A percentile compares a stretch with the other conserved stretches of the same genome.
Conservation (phyloP, 352 stramenopile species). For the Pythium brachiatum region DNA sequence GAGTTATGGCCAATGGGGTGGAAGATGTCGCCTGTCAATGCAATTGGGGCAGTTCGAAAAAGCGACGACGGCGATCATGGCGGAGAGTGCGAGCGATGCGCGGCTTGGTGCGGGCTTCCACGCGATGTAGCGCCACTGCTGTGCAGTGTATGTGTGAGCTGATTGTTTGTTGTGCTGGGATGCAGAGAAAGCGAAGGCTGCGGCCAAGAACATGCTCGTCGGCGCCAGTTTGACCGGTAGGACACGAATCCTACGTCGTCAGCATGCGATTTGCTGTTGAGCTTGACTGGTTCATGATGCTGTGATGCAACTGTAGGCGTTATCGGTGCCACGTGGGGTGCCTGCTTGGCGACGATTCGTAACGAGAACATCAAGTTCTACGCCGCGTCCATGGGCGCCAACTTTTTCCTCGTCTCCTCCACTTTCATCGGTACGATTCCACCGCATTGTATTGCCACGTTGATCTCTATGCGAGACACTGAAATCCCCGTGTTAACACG, state of each 20-base stretch:
- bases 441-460: too few relatives aligned
- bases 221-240: conserved; percentile 51
- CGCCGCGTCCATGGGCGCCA: conserved; percentile 77
- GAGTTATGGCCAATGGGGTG: conserved; percentile 15
- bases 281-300: background rate
- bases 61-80: conserved; percentile 10
- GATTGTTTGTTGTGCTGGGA: background rate
- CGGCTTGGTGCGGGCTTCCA: conserved; percentile 12
- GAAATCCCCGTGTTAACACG: too few relatives aligned
- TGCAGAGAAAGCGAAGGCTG: conserved; percentile 64
- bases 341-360: conserved; percentile 56
- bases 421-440: conserved; percentile 70
- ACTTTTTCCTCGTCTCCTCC: conserved; percentile 81
- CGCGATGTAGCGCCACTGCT: background rate
- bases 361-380: conserved; percentile 84
- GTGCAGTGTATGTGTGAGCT: background rate
- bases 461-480: too few relatives aligned
- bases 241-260: background rate
- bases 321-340: conserved; percentile 54
- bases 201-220: conserved; percentile 67
- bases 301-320: conserved; percentile 25
- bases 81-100: conserved; percentile 7
- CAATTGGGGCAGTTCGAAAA: background rate
- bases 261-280: background rate
- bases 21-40: background rate